These are phyloP conservation scores for Drechslerella coelobrocha DNA, from an alignment of 2,329 filamentous ascomycete genomes.

Conservation along the genomic window DNA sequence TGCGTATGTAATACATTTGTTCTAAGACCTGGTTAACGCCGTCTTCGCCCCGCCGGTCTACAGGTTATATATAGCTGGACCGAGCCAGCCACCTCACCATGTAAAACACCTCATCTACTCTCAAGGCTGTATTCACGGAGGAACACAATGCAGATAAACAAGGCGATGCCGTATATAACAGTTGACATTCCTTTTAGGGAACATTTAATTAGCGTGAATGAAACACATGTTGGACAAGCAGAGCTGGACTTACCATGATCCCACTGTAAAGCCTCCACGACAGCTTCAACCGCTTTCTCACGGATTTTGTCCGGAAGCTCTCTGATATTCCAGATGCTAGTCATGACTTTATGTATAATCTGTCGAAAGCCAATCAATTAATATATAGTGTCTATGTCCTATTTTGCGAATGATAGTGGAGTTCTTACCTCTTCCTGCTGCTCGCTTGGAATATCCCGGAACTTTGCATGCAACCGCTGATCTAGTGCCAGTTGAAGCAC, in stretches of 20 bases:
- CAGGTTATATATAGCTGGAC: too few species aligned
- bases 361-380: not conserved
- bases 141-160: slow-evolving; percentile 28
- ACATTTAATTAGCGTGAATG: not conserved
- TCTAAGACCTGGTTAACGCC: too few species aligned
- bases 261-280: slow-evolving; percentile 46
- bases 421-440: slow-evolving; percentile 14
- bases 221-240: not conserved
- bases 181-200: slow-evolving; percentile 27
- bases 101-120: not conserved
- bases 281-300: slow-evolving; percentile 27
- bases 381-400: not conserved
- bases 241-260: slow-evolving; percentile 26
- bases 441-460: slow-evolving; percentile 14
- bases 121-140: slow-evolving; percentile 42
- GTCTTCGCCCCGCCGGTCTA: too few species aligned
- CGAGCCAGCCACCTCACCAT: not conserved
- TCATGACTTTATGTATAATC: slow-evolving; percentile 40
- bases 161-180: slow-evolving; percentile 9
- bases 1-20: too few species aligned
- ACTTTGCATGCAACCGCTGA: slow-evolving; percentile 15
- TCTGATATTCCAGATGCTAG: slow-evolving; percentile 35
- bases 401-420: not conserved
- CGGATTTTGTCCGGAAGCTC: slow-evolving; percentile 9
- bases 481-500: slow-evolving; percentile 31